Evolutionary conservation across 1,139 yeast genomes (phyloP).

Genomic region (Protomyces macrosporus): DNA sequence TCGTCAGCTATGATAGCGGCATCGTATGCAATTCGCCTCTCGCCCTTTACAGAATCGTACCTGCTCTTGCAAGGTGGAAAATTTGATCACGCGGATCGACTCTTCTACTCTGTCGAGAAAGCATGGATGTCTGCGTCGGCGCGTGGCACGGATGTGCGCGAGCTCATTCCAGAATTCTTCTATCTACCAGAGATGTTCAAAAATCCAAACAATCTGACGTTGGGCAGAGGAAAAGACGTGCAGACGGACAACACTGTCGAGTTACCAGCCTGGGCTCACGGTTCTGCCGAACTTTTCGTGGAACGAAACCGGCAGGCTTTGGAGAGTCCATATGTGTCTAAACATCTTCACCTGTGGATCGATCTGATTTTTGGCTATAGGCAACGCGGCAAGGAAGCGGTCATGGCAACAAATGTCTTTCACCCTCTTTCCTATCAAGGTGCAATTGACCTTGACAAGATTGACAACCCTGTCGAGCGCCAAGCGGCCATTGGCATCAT

Average conservation of each 20-base stretch:
- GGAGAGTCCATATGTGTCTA: constrained; percentile 73
- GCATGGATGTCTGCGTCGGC: constrained; percentile 75
- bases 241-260: constrained; percentile 49
- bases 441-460: constrained; percentile 66
- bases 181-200: constrained; percentile 68
- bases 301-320: constrained; percentile 72
- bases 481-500: constrained; percentile 75
- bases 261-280: constrained; percentile 77
- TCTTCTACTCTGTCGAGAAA: constrained; percentile 63
- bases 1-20: constrained; percentile 90
- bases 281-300: constrained; percentile 65
- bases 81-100: constrained; percentile 79
- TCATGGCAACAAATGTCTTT: constrained; percentile 63
- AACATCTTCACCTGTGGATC: constrained; percentile 72
- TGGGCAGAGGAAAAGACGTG: constrained; percentile 66
- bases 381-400: constrained; percentile 66
- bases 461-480: constrained; percentile 65
- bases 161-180: constrained; percentile 76
- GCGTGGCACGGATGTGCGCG: constrained; percentile 81
- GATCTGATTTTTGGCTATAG: constrained; percentile 74
- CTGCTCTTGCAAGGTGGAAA: constrained; percentile 75
- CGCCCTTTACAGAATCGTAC: constrained; percentile 76
- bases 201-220: constrained; percentile 59
- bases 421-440: constrained; percentile 80
- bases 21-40: constrained; percentile 64